Base-by-base conservation (phyloP, 1,139 yeast species). In the Williopsis jadinii region DNA sequence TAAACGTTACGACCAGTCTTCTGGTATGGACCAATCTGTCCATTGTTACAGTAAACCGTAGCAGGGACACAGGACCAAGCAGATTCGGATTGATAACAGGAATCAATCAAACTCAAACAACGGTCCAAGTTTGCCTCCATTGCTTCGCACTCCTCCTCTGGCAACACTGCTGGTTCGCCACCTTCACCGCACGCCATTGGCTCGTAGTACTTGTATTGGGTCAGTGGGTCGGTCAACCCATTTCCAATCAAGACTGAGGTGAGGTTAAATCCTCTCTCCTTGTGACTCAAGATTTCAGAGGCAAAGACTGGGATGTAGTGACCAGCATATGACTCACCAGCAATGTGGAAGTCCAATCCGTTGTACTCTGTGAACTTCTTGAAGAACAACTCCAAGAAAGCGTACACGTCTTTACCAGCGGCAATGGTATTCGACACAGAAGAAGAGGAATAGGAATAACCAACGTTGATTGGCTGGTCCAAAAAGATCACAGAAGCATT, bases 241-340 rank as follows among this genome's bases (percentile, higher is more conserved):
- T 92, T 92, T 60, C 98, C 98, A 59, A 92, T 90, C 64, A 92
- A 67, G 35, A 92, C 87, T 8, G 97, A 86, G 26, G 90, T 73
- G 60, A 92, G 74, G 62, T 88, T 78, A 70, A 92, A 90, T 46
- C 79, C 72, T 62, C 95, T 82, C 56, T 84, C 87, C 38, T 71
- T 73, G 60, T 87, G 95, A 24, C 79, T 72, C 57, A 88, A 67
- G 53, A 92, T 90, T 65, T 90, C 96, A 39, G 82, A 67, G 19
- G 97, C 96, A 62, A 92, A 85, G 9, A 80, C 90, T 29, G 97
- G 98, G 53, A 92, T 88, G 65, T 92, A 92, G 64, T 92, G 97
- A 49, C 98, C 98, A 42, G 95, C 98, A 61, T 92, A 92, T n/a
- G 96, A 86, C 67, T 92, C 97, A 55, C 97, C 98, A 37, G 97